Percentiles rank a stretch among this genome's conserved stretches.
phyloP scores from a whole-genome alignment of 331 rosid genomes.

The Spiraea crenata region DNA sequence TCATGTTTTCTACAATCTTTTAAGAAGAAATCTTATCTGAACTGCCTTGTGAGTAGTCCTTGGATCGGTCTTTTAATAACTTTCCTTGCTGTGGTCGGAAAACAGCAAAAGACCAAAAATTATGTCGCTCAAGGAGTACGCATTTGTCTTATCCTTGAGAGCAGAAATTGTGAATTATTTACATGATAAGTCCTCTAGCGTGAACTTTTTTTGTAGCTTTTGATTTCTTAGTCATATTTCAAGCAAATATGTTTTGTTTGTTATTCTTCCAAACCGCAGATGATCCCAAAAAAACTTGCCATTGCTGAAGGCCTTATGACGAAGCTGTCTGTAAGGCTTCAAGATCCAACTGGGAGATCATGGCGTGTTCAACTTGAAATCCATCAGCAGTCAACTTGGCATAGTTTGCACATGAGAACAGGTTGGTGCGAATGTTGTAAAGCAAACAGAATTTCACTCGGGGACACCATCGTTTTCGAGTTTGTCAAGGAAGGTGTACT shows the following conservation, averaged over 20 bases:
- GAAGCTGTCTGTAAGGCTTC: background rate
- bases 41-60: background rate
- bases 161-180: background rate
- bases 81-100: background rate
- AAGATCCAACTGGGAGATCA: slow-evolving; percentile 3
- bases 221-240: background rate
- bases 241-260: background rate
- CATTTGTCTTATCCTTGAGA: background rate
- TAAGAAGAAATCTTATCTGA: background rate
- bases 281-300: slow-evolving; percentile 1
- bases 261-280: slow-evolving; percentile 2
- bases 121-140: no score
- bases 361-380: slow-evolving; percentile 1
- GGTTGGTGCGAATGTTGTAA: background rate
- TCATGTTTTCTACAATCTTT: background rate
- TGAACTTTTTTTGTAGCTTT: background rate
- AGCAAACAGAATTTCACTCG: background rate
- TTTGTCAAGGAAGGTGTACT: background rate
- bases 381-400: background rate
- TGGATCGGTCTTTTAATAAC: no score
- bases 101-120: background rate
- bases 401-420: background rate
- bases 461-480: slow-evolving; percentile 18
- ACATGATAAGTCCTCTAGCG: background rate
- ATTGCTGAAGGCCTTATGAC: background rate